Evolutionary conservation across 2,329 filamentous ascomycete species (phyloP), one percentile per base, ranked within the genome.

Genomic region (Fusarium citri): DNA sequence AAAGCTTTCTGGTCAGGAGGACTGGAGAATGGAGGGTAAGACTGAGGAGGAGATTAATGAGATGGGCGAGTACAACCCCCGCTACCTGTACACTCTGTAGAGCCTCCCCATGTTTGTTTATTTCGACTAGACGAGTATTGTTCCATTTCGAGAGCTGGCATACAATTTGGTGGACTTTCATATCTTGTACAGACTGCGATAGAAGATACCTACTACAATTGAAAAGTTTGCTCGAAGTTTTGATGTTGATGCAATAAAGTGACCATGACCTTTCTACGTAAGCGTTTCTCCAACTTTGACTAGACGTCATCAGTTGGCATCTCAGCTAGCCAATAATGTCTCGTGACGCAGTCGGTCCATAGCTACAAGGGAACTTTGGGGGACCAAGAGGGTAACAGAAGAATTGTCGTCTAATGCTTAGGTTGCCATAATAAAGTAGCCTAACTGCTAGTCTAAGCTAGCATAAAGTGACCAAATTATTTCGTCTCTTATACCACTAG

Each of bases 21-120:
- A 85, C 57, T 76, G 77, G 59, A 75, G 80, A 37, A 76, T 83
- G 37, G 80, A 83, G 49, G 80, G 80, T 28, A 79, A 78, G 73
- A 80, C 77, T 2, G 79, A 80, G 49, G 72, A 79, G n/a, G 81
- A 83, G 69, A 80, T 84, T 30, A 76, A 76, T 40, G 78, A 80
- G 31, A 76, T 83, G 75, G 83, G 83, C 1, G 83, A 84, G 74
- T 71, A 77, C 45, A 80, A 76, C 61, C 80, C 80, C 0, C 68
- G 77, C 18, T 81, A 66, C n/a, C 0, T 66, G 42, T 66, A 66
- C 20, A 66, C 63, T 2, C 43, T 66, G 22, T 66, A 66, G 22
- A 28, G 12, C 6, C 3, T 23, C 3, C 0, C 16, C 22, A 2
- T 11, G 3, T 2, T 9, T 20, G 12, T n/a, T 28, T 14, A 11